Conservation (phyloP, 2,329 filamentous ascomycete species). For the Arthrobotrys musiformis region DNA sequence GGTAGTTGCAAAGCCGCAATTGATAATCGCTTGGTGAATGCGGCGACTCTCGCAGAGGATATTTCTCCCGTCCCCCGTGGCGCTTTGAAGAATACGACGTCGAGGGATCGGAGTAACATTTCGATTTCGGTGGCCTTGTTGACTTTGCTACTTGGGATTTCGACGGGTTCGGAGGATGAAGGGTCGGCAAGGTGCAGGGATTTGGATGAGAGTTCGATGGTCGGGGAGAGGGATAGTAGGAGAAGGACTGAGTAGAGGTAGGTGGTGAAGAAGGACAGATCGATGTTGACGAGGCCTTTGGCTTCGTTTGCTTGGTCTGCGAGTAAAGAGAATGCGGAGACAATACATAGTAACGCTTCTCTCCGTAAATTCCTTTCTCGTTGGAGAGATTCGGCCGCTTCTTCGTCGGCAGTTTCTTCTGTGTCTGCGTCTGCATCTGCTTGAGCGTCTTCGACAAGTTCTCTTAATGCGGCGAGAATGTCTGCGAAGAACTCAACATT, state of each 20-base stretch:
- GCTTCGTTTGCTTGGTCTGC: constrained; percentile 91
- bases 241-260: constrained; percentile 90
- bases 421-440: constrained; percentile 63
- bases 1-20: constrained; percentile 84
- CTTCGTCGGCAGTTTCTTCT: constrained; percentile 64
- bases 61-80: constrained; percentile 55
- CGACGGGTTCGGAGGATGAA: constrained; percentile 62
- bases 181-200: constrained; percentile 78
- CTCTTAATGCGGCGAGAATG: constrained; percentile 90
- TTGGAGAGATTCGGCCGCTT: constrained; percentile 61
- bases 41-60: constrained; percentile 77
- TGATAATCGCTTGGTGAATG: constrained; percentile 92
- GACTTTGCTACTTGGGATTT: constrained; percentile 73
- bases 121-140: constrained; percentile 96
- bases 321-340: constrained; percentile 95
- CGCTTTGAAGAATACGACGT: constrained; percentile 74
- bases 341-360: constrained; percentile 90
- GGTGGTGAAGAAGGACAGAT: constrained; percentile 93
- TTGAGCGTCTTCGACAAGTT: constrained; percentile 82
- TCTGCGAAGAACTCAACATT: constrained; percentile 99
- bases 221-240: constrained; percentile 79
- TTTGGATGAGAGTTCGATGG: constrained; percentile 83
- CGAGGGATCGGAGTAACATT: constrained; percentile 85
- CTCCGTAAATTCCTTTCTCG: constrained; percentile 76
- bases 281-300: constrained; percentile 81